Evolutionary conservation across 2,329 filamentous ascomycete species (phyloP), one percentile per base, ranked within the genome.

Genomic region (Remersonia thermophila): DNA sequence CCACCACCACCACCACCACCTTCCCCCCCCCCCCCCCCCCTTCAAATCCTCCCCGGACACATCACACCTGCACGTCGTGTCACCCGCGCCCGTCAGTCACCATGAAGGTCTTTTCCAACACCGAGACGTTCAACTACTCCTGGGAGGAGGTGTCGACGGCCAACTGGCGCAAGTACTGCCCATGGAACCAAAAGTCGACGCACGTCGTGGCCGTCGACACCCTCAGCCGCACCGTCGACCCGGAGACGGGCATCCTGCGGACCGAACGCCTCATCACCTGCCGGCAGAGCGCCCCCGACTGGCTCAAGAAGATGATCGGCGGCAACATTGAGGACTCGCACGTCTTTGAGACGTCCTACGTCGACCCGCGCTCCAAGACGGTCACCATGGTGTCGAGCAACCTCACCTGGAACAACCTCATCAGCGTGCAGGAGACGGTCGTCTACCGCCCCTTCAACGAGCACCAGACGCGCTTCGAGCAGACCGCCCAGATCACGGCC

Each of bases 101-200:
- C 36, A 96, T 98, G 91, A 94, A 93, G 72, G 83, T 96, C 63
- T 96, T 96, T 55, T 83, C 84, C 50, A 93, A 85, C 54, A 68
- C 70, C 27, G 83, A 85, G 62, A 86, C 85, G 43, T 98, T 93
- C 65, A 73, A 94, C 66, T 98, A 98, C 70, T 93, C 89, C 31
- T 98, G 91, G 91, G 85, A 94, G 55, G 89, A 96, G 61, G 91
- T 98, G 26, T 94, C 86, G 17, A 86, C 85, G 11, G 86, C 83
- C 57, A 98, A 98, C 71, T 98, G 91, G 91, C 81, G 79, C 51
- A 98, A 98, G 62, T 98, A 98, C 65, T 93, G 85, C 54, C 89
- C 89, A 14, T 96, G 91, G 89, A 98, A 98, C 67, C 83, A 95
- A 60, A 91, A 94, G 65, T 87, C 83, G n/a, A 84, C 86, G 28